Percentiles rank a stretch among this genome's conserved stretches.
Conservation (phyloP, 169 alveolate species). For the Cryptosporidium baileyi region DNA sequence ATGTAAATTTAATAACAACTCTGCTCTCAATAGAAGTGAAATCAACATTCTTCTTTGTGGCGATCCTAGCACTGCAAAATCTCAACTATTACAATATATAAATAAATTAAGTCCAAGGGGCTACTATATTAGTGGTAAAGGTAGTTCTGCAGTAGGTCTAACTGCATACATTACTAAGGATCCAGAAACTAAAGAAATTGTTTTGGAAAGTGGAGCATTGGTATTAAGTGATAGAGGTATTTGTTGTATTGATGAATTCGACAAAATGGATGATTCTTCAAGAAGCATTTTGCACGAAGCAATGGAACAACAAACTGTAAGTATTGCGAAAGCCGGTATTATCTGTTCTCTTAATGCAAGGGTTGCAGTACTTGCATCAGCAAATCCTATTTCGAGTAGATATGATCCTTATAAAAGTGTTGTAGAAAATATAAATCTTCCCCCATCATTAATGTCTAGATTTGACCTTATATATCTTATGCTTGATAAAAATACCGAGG, state of each 20-base stretch:
- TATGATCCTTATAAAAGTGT: conserved; percentile 96
- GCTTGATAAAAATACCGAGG: conserved; percentile 77
- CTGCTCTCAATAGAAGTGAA: conserved; percentile 87
- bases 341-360: conserved; percentile 90
- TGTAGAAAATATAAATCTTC: conserved; percentile 95
- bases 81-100: conserved; percentile 95
- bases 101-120: conserved; percentile 96
- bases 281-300: conserved; percentile 97
- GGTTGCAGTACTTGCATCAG: conserved; percentile 98
- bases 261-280: conserved; percentile 98
- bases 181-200: conserved; percentile 95
- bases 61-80: conserved; percentile 99
- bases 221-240: conserved; percentile 97
- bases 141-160: conserved; percentile 97
- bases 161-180: conserved; percentile 98
- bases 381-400: conserved; percentile 95
- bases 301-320: conserved; percentile 99
- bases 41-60: conserved; percentile 97
- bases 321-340: conserved; percentile 98
- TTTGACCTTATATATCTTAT: conserved; percentile 79
- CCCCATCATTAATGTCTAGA: conserved; percentile 96
- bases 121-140: conserved; percentile 95
- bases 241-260: conserved; percentile 99
- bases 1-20: neutral
- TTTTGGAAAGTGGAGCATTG: conserved; percentile 98